A percentile compares a stretch with the other conserved stretches of the same genome.
Evolutionary conservation across 2,329 filamentous ascomycete species (phyloP).

Genomic region (Colletotrichum abscissum): DNA sequence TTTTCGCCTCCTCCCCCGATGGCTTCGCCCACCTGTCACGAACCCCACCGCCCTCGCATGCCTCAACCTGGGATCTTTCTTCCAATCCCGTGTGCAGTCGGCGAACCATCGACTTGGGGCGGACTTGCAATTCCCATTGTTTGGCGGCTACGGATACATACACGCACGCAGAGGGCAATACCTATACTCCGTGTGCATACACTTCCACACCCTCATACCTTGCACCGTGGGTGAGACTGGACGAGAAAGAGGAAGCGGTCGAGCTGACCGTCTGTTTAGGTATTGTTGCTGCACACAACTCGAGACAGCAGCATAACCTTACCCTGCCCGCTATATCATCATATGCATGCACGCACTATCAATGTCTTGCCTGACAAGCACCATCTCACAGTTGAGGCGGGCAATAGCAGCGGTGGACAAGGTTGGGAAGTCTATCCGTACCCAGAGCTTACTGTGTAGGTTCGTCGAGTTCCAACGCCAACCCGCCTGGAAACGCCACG

Average conservation of each 20-base stretch:
- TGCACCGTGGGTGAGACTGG: background rate
- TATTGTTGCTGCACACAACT: background rate
- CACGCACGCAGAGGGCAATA: background rate
- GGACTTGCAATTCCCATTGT: conserved; percentile 15
- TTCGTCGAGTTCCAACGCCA: conserved; percentile 29
- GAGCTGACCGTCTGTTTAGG: conserved; percentile 16
- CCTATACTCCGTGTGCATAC: too few species aligned
- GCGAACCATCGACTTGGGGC: conserved; percentile 19
- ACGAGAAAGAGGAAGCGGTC: background rate
- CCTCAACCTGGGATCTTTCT: conserved; percentile 9
- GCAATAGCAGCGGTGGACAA: conserved; percentile 13
- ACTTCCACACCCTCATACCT: background rate
- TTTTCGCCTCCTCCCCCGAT: conserved; percentile 5
- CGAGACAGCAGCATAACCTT: background rate
- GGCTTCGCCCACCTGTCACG: background rate
- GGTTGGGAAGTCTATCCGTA: conserved; percentile 3
- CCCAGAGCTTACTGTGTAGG: conserved; percentile 21
- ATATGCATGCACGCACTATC: background rate
- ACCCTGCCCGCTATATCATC: background rate
- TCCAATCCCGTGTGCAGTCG: conserved; percentile 9
- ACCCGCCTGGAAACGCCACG: conserved; percentile 26
- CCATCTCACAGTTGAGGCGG: conserved; percentile 20
- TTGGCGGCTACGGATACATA: background rate
- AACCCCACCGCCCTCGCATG: conserved; percentile 9
- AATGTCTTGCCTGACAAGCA: conserved; percentile 4